Percentiles rank a stretch among this genome's conserved stretches.
Evolutionary conservation across 108 stramenopile genomes (phyloP).

Genomic region (Cylindrotheca fusiformis): DNA sequence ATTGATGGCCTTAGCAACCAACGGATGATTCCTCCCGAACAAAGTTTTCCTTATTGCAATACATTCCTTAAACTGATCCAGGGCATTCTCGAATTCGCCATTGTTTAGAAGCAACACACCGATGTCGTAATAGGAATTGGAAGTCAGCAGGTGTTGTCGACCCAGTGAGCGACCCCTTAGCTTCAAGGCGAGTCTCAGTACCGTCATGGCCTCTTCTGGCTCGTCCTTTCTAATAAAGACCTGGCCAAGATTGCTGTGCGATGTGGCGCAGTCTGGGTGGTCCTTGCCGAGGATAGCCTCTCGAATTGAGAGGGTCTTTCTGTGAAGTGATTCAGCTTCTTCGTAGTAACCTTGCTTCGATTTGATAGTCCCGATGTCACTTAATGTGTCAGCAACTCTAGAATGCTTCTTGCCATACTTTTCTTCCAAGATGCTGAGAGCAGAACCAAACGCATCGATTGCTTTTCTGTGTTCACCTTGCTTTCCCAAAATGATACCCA

Average conservation of each 20-base stretch:
- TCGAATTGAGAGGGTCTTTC: constrained; percentile 21
- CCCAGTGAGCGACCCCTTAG: constrained; percentile 26
- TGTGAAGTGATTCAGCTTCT: constrained; percentile 18
- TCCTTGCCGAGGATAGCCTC: constrained; percentile 12
- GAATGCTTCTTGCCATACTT: constrained; percentile 22
- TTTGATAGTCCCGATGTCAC: constrained; percentile 19
- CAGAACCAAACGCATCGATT: constrained; percentile 18
- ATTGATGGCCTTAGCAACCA: constrained; percentile 16
- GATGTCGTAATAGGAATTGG: constrained; percentile 22
- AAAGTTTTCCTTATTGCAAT: constrained; percentile 21
- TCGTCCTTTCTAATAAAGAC: constrained; percentile 13
- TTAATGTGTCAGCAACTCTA: constrained; percentile 21
- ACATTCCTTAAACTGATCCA: constrained; percentile 29
- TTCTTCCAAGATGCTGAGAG: constrained; percentile 14
- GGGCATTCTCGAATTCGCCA: constrained; percentile 15
- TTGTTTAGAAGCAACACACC: constrained; percentile 12
- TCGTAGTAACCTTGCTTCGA: constrained; percentile 16
- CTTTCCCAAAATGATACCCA: constrained; percentile 17
- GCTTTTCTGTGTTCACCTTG: constrained; percentile 30
- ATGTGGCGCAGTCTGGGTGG: constrained; percentile 33
- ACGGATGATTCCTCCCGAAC: constrained; percentile 29
- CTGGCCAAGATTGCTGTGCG: constrained; percentile 13
- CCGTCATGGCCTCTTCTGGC: constrained; percentile 11
- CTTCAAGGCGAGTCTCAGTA: constrained; percentile 18
- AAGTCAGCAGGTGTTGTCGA: constrained; percentile 11